Conservation (phyloP, 441 rosid species). For the Gossypium laxum region DNA sequence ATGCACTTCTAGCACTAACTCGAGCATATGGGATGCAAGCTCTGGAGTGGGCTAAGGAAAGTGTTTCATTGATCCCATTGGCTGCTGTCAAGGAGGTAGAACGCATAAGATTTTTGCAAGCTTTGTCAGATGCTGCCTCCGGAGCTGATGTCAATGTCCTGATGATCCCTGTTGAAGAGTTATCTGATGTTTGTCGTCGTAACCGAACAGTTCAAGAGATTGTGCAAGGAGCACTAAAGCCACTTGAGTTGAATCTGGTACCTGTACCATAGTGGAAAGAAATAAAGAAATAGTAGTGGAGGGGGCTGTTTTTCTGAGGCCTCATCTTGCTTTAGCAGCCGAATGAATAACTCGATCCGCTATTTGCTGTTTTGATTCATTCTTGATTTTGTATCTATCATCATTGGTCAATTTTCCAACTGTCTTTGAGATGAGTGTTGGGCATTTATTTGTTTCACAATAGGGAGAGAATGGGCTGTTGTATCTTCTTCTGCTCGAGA, state of each 20-base stretch:
- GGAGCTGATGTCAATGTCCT: slow-evolving; percentile 56
- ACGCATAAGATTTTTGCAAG: slow-evolving; percentile 55
- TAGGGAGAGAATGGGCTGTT: neutral
- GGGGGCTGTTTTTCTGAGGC: slow-evolving; percentile 23
- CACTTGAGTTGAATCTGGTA: slow-evolving; percentile 55
- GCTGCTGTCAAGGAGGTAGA: slow-evolving; percentile 71
- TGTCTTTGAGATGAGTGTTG: neutral
- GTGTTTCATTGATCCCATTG: slow-evolving; percentile 57
- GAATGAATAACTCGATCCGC: neutral
- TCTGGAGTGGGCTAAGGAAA: slow-evolving; percentile 70
- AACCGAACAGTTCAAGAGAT: slow-evolving; percentile 86
- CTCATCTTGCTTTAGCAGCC: neutral
- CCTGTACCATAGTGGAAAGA: slow-evolving; percentile 39
- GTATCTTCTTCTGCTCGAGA: neutral
- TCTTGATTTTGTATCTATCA: neutral
- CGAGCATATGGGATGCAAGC: slow-evolving; percentile 56
- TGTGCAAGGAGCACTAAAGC: slow-evolving; percentile 82
- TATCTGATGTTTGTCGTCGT: slow-evolving; percentile 83
- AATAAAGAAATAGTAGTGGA: neutral
- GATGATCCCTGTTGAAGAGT: slow-evolving; percentile 63
- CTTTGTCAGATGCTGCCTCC: slow-evolving; percentile 60
- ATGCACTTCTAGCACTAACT: slow-evolving; percentile 61
- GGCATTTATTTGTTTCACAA: neutral
- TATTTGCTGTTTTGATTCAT: neutral
- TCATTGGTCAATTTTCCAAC: neutral